Evolutionary conservation across 1,284 basidiomycete genomes (phyloP), one percentile per base, ranked within the genome.

Genomic region (Gomphus sp.): DNA sequence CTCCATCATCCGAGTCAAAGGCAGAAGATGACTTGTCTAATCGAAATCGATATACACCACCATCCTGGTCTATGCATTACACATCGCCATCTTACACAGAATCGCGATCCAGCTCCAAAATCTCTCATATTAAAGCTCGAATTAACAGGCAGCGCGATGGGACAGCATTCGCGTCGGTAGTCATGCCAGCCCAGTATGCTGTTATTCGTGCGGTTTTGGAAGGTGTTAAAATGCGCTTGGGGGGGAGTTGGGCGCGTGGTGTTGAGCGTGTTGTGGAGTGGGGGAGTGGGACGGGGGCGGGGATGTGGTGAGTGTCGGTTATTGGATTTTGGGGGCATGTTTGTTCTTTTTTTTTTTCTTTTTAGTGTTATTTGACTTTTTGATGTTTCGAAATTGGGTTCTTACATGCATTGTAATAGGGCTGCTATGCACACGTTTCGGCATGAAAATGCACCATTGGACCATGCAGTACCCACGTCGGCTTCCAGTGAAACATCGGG

Each of bases 101-200:
- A 49, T 47, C 47, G 37, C 25, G 47, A 44, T 47, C 60, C 28
- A 25, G 14, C 48, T 57, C n/a, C 9, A 22, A 28, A 39, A 37
- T 55, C 6, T 55, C 58, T 9, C 58, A 59, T 45, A 59, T 59
- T 43, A 59, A 61, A 47, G 51, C 64, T 54, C 54, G 58, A 55
- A 52, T 58, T 45, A 31, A 43, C 55, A 4, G 36, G 9, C 14
- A 80, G 57, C 78, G 86, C 52, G 86, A 89, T 65, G 86, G 83
- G 37, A 84, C 82, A 31, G 87, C 89, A 12, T 89, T 90, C 67
- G 84, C 83, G 16, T 81, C 85, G 31, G 76, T 90, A 54, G 85
- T 83, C 16, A 74, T 91, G 55, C 89, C 88, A 2, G 81, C 85
- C 3, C 87, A 91, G 71, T 91, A 87, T 68, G 81, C 87, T 51